phyloP scores from a whole-genome alignment of 225 moss, liverwort and hornwort species.

The Straminergon stramineum region DNA sequence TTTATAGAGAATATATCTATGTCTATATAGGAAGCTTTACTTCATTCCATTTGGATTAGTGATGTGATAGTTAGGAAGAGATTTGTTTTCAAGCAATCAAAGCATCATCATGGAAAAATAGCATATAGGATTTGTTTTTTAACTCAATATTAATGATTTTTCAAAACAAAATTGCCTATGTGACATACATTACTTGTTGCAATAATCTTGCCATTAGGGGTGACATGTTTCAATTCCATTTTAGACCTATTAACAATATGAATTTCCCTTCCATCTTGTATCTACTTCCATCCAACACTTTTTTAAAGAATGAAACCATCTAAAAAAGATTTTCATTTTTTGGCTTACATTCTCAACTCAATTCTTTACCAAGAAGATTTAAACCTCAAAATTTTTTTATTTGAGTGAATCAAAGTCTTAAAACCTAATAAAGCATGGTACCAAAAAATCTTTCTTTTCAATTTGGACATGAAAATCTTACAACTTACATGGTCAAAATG shows the following conservation, averaged over 20 bases:
- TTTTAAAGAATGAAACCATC: neutral
- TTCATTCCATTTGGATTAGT: neutral
- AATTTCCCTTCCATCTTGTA: neutral
- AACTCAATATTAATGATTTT: neutral
- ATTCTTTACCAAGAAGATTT: rapidly evolving
- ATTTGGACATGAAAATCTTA: neutral
- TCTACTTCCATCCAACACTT: neutral
- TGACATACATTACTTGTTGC: rapidly evolving
- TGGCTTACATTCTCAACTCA: neutral
- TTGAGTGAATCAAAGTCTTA: neutral
- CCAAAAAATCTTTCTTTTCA: neutral
- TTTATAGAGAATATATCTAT: neutral
- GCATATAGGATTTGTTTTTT: rapidly evolving
- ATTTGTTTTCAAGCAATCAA: neutral
- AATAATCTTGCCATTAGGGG: rapidly evolving
- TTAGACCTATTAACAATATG: neutral
- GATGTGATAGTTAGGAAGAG: neutral
- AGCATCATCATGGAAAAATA: neutral
- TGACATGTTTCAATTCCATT: neutral
- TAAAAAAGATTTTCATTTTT: neutral
- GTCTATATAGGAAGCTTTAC: neutral
- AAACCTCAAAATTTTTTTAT: neutral
- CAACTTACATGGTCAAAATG: neutral
- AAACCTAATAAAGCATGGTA: neutral
- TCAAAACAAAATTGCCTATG: neutral